Base-by-base conservation (phyloP, 495 filamentous ascomycete genomes). In the Peziza echinospora region DNA sequence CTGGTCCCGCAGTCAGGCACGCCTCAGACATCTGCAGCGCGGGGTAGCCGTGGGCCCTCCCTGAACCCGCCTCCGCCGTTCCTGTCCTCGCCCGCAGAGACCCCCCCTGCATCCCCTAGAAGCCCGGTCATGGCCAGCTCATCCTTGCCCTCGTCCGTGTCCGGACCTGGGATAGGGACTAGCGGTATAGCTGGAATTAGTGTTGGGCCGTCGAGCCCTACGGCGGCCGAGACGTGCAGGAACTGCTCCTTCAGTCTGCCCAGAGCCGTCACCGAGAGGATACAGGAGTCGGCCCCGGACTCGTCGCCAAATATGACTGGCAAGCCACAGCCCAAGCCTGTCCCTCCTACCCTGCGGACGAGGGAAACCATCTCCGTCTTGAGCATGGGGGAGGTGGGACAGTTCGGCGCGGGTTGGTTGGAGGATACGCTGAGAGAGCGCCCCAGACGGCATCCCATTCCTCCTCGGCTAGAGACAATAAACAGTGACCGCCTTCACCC, bases 161-260 rank as follows among this genome's bases (percentile, higher is more conserved):
- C 49, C 56, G 48, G 52, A 51, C 47, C 53, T 45, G 37, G 51
- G 26, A 50, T 54, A 52, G 50, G 53, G 47, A 52, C 51, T 44
- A 54, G 49, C 46, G 51, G 63, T 52, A 25, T 64, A 64, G n/a
- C 65, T 39, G 64, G 45, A 67, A 68, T 45, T 67, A 66, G 25
- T 66, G 65, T 43, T 71, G 68, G 50, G 64, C 61, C 30, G 30
- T 37, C 30, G 19, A n/a, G n/a, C n/a, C n/a, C 41, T 49, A 72
- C 71, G 1, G 73, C 71, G 48, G 71, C 74, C 50, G 73, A 76
- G 45, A 67, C 71, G 17, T 77, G 73, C 54, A 68, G 71, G 48
- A 78, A 73, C 51, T 78, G 73, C 53, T 73, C 71, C 34, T 56
- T 77, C 40, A 77, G 71, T 3, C 61, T 77, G 19, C 73, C 73